Evolutionary conservation across 2,329 filamentous ascomycete species (phyloP).

Genomic region (Neofusicoccum kwambonambiense): DNA sequence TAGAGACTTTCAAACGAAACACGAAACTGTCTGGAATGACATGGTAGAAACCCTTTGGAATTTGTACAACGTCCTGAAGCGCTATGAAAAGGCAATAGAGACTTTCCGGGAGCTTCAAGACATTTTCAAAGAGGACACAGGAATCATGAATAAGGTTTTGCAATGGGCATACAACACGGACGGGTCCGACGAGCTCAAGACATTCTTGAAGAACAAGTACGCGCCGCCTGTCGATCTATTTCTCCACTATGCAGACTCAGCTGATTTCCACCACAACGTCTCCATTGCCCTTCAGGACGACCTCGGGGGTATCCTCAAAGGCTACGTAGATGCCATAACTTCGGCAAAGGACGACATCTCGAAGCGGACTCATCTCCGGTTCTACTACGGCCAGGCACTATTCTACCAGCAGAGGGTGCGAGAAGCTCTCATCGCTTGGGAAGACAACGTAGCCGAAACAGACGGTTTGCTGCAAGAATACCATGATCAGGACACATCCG

Average conservation of each 20-base stretch:
- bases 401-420: background rate
- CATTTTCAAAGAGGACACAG: background rate
- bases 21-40: background rate
- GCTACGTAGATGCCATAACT: background rate
- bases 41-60: background rate
- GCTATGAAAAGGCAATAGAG: background rate
- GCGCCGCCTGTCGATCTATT: background rate
- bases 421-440: too few species aligned
- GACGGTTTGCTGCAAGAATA: background rate
- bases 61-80: background rate
- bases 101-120: background rate
- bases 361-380: background rate
- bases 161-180: background rate
- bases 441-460: too few species aligned
- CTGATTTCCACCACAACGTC: background rate
- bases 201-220: background rate
- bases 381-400: background rate
- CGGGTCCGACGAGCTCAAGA: background rate
- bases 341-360: background rate
- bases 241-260: background rate
- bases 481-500: background rate
- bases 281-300: background rate
- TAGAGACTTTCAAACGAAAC: background rate
- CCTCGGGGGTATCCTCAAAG: background rate
- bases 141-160: background rate